phyloP scores from a whole-genome alignment of 148 eudicot species.

The Vaccinium darrowii region DNA sequence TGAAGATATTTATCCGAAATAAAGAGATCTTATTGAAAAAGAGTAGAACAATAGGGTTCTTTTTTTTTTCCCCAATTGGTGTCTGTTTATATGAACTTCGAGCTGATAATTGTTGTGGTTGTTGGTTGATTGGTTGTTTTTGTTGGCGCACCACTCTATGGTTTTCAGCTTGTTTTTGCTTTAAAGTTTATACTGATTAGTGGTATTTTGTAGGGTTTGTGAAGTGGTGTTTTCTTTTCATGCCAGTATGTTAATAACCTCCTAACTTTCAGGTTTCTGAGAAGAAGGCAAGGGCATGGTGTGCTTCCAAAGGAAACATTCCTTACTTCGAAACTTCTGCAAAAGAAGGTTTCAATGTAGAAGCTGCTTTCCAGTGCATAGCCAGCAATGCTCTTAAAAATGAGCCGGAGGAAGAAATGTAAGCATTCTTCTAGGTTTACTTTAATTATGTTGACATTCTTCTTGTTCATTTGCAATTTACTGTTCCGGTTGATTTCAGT shows the following conservation, averaged over 20 bases:
- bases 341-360: conserved; percentile 77
- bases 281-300: conserved; percentile 83
- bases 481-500: not conserved
- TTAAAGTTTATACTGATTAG: not conserved
- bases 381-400: conserved; percentile 68
- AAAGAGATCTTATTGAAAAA: not conserved
- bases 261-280: conserved; percentile 54
- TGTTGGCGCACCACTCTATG: not conserved
- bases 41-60: not conserved
- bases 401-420: conserved; percentile 85
- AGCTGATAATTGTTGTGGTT: not conserved
- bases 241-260: not conserved
- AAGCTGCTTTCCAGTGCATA: conserved; percentile 76
- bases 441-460: not conserved
- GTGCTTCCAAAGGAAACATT: conserved; percentile 73
- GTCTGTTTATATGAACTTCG: not conserved
- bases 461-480: not conserved
- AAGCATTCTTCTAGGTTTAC: conserved; percentile 25
- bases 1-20: not conserved
- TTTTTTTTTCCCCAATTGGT: not conserved
- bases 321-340: conserved; percentile 90
- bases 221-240: not conserved
- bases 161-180: not conserved
- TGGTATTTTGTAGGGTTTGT: not conserved
- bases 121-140: not conserved